These are phyloP conservation scores for Hymenoscyphus fructigenus DNA, from an alignment of 2,329 filamentous ascomycete species.

Conservation along the genomic window DNA sequence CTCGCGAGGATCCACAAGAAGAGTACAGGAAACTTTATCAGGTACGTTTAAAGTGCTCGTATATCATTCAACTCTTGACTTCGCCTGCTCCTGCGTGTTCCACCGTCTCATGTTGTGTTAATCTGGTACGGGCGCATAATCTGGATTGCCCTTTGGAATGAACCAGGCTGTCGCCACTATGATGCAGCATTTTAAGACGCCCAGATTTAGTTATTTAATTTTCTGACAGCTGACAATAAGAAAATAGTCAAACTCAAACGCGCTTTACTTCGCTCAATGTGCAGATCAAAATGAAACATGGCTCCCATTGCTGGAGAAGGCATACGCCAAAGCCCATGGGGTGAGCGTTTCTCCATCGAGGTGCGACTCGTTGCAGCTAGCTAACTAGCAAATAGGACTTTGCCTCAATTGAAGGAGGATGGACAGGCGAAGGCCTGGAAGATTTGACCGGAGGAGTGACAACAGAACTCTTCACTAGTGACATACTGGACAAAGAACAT, in stretches of 20 bases:
- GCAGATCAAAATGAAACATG: slow-evolving; percentile 77
- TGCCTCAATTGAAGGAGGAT: slow-evolving; percentile 71
- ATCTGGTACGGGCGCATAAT: too few species aligned
- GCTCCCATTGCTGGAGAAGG: slow-evolving; percentile 78
- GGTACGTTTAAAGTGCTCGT: neutral
- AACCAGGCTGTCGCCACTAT: too few species aligned
- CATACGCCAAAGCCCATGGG: slow-evolving; percentile 81
- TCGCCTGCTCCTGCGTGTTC: too few species aligned
- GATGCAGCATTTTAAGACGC: too few species aligned
- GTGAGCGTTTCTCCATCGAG: neutral
- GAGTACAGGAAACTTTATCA: slow-evolving; percentile 49
- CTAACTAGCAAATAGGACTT: slow-evolving; percentile 56
- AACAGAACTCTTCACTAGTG: slow-evolving; percentile 64
- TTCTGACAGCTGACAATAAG: too few species aligned
- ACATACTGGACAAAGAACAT: slow-evolving; percentile 74
- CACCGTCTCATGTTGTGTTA: too few species aligned
- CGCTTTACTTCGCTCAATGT: slow-evolving; percentile 76
- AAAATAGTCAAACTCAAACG: slow-evolving; percentile 61
- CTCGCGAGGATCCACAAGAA: slow-evolving; percentile 53
- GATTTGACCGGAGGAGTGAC: slow-evolving; percentile 69
- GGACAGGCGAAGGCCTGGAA: slow-evolving; percentile 54
- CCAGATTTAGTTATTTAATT: too few species aligned
- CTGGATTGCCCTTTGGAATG: too few species aligned
- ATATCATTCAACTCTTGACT: neutral
- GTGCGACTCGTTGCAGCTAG: neutral